Evolutionary conservation across 345 rosid genomes (phyloP).

Genomic region (Moricandia moricandioides): DNA sequence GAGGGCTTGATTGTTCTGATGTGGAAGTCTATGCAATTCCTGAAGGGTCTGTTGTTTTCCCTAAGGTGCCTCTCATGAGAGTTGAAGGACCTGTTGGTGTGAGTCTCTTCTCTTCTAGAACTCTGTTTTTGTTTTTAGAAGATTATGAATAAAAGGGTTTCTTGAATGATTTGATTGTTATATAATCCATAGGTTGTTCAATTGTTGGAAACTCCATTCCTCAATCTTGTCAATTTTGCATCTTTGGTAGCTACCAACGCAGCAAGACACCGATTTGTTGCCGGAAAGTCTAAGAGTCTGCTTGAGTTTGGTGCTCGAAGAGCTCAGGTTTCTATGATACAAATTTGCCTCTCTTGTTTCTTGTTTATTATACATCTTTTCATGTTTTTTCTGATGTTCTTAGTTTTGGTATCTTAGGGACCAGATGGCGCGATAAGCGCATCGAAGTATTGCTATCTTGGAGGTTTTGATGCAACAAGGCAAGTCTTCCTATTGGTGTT

Average conservation of each 20-base stretch:
- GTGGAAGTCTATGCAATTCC: slow-evolving; percentile 84
- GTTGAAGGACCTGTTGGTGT: slow-evolving; percentile 96
- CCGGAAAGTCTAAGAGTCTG: slow-evolving; percentile 78
- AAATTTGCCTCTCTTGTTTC: not conserved
- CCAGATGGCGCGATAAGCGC: slow-evolving; percentile 98
- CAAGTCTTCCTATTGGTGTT: not conserved
- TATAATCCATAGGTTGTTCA: slow-evolving; percentile 62
- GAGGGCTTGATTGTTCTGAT: slow-evolving; percentile 84
- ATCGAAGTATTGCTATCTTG: slow-evolving; percentile 86
- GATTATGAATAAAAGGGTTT: not conserved
- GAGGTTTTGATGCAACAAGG: slow-evolving; percentile 94
- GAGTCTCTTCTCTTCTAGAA: slow-evolving; percentile 35
- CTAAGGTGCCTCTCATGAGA: slow-evolving; percentile 80
- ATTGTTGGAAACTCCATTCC: slow-evolving; percentile 90
- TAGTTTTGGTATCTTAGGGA: slow-evolving; percentile 48
- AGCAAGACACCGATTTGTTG: slow-evolving; percentile 90
- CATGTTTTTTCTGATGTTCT: slow-evolving; percentile 9
- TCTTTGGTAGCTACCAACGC: slow-evolving; percentile 95
- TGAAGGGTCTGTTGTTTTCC: slow-evolving; percentile 93
- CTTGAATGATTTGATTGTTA: not conserved
- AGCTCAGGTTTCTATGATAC: slow-evolving; percentile 65
- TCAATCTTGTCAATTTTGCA: slow-evolving; percentile 83
- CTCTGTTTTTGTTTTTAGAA: not conserved
- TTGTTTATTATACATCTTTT: not conserved
- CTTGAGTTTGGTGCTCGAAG: slow-evolving; percentile 95